Percentiles rank a stretch among this genome's conserved stretches.
phyloP scores from a whole-genome alignment of 805 yeast genomes.

The Metschnikowia matae region DNA sequence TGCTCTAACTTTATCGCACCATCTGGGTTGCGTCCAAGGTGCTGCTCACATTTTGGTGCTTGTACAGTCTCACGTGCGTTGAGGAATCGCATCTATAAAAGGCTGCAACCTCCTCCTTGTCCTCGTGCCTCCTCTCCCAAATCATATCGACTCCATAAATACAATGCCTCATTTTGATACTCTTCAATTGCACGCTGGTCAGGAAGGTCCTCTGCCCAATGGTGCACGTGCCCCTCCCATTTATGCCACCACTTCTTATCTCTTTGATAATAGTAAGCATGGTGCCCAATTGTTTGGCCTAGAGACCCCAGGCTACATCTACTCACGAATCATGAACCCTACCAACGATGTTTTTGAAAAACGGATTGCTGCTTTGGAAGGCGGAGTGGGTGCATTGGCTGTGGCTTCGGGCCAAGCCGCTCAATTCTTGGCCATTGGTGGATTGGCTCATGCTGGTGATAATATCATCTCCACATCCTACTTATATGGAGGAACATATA shows the following conservation, averaged over 20 bases:
- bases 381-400: constrained; percentile 88
- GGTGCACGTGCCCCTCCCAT: constrained; percentile 90
- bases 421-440: constrained; percentile 77
- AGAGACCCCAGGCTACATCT: constrained; percentile 79
- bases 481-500: constrained; percentile 94
- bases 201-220: constrained; percentile 59
- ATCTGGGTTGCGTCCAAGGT: no score
- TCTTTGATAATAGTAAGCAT: constrained; percentile 81
- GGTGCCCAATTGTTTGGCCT: constrained; percentile 90
- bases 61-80: constrained; percentile 4
- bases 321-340: constrained; percentile 90
- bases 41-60: not conserved
- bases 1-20: no score
- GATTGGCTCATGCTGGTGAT: constrained; percentile 83
- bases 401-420: constrained; percentile 97
- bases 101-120: not conserved
- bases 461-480: constrained; percentile 83
- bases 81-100: constrained; percentile 1
- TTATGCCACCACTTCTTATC: constrained; percentile 87
- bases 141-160: not conserved
- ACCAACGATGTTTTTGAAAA: constrained; percentile 88
- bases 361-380: constrained; percentile 88
- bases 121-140: no score
- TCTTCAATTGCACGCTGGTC: constrained; percentile 93
- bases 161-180: constrained; percentile 75